A percentile compares a stretch with the other conserved stretches of the same genome.
phyloP scores from a whole-genome alignment of 129 eudicot species.

The Dittrichia graveolens region DNA sequence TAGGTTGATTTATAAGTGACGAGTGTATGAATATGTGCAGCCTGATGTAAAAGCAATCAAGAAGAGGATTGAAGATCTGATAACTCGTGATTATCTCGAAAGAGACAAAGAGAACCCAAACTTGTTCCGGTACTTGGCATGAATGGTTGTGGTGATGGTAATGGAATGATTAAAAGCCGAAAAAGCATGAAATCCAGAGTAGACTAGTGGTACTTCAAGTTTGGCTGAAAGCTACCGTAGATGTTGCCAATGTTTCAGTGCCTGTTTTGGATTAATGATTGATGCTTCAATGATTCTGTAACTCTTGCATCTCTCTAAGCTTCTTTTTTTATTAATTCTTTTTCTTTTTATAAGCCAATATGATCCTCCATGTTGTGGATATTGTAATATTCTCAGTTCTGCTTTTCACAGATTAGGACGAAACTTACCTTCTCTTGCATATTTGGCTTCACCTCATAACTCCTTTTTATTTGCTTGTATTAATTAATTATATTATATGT shows the following conservation, averaged over 20 bases:
- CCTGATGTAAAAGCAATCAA: slow-evolving; percentile 94
- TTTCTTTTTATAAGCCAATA: slow-evolving; percentile 20
- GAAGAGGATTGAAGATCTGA: slow-evolving; percentile 93
- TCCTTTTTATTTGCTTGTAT: slow-evolving; percentile 15
- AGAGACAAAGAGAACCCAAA: slow-evolving; percentile 88
- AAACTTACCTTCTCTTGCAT: not conserved
- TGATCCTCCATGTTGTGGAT: slow-evolving; percentile 20
- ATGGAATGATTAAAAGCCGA: not conserved
- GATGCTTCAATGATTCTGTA: slow-evolving; percentile 11
- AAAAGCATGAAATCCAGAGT: slow-evolving; percentile 28
- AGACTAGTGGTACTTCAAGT: slow-evolving; percentile 22
- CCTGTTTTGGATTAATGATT: slow-evolving; percentile 34
- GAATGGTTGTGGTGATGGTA: slow-evolving; percentile 37
- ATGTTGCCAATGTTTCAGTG: slow-evolving; percentile 30
- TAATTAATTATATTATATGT: not conserved
- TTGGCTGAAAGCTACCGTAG: slow-evolving; percentile 28
- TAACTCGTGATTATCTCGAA: slow-evolving; percentile 84
- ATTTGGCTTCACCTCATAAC: slow-evolving; percentile 14
- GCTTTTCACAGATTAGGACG: slow-evolving; percentile 23
- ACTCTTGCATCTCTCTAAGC: not conserved
- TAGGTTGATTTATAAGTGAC: not conserved
- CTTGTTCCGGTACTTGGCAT: slow-evolving; percentile 90
- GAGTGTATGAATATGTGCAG: slow-evolving; percentile 38
- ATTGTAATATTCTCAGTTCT: slow-evolving; percentile 29
- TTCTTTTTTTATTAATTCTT: not conserved